Evolutionary conservation across 2,329 filamentous ascomycete genomes (phyloP).

Genomic region (Ambrosiella beaveri): DNA sequence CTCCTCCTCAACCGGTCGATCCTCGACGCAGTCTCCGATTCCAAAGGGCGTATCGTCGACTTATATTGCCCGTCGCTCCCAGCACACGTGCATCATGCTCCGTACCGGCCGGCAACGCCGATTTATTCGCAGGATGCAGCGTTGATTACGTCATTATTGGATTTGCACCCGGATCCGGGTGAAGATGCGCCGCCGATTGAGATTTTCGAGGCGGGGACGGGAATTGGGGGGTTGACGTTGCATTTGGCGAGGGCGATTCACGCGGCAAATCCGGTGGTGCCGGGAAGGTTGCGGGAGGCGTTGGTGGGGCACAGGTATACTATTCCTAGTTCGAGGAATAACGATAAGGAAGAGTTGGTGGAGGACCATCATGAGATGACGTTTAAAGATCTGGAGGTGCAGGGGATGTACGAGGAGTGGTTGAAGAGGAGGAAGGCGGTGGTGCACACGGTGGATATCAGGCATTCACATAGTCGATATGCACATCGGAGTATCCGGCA

Average conservation of each 20-base stretch:
- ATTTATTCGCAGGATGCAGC: constrained; percentile 58
- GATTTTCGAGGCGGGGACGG: constrained; percentile 70
- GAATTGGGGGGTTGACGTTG: constrained; percentile 64
- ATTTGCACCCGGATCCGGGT: constrained; percentile 36
- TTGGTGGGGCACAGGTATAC: constrained; percentile 7
- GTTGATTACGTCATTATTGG: constrained; percentile 58
- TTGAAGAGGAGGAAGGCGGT: constrained; percentile 42
- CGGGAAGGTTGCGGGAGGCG: constrained; percentile 25
- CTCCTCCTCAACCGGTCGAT: constrained; percentile 47
- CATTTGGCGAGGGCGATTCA: constrained; percentile 61
- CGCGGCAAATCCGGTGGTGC: constrained; percentile 43
- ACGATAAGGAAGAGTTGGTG: constrained; percentile 11
- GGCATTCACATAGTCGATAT: constrained; percentile 40
- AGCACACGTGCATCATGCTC: constrained; percentile 49
- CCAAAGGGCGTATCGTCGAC: constrained; percentile 31
- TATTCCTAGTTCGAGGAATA: constrained; percentile 3
- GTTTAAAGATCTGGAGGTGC: constrained; percentile 13
- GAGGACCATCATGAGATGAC: constrained; percentile 16
- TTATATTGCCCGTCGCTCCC: constrained; percentile 50
- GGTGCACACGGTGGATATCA: constrained; percentile 58
- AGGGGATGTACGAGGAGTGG: constrained; percentile 27
- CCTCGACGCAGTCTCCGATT: constrained; percentile 41
- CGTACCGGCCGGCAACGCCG: constrained; percentile 56
- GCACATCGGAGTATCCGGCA: constrained; percentile 47
- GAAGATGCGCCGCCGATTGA: constrained; percentile 36